Evolutionary conservation across 371 early-diverging fungal species (phyloP).

Genomic region (Saksenaea oblongispora): DNA sequence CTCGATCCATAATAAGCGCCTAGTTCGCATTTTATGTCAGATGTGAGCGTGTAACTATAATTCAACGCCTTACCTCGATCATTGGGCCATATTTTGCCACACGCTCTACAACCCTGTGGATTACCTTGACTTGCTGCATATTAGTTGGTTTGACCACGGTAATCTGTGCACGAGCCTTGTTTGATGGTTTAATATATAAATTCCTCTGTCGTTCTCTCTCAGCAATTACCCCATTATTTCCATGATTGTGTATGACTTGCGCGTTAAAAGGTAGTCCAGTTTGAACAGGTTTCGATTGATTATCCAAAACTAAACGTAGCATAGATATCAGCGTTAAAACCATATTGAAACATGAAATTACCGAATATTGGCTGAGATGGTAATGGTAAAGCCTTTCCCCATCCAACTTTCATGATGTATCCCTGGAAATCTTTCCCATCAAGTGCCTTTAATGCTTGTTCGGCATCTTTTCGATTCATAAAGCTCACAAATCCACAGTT

Average conservation of each 20-base stretch:
- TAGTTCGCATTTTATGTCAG: conserved; percentile 8
- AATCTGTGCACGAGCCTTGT: conserved; percentile 60
- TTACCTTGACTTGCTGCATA: conserved; percentile 55
- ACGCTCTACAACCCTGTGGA: conserved; percentile 89
- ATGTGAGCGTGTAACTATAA: background rate
- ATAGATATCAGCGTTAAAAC: background rate
- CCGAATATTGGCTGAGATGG: conserved; percentile 82
- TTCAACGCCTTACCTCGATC: conserved; percentile 69
- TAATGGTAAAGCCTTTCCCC: conserved; percentile 88
- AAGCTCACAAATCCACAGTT: conserved; percentile 92
- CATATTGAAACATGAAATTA: conserved; percentile 17
- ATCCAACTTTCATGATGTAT: conserved; percentile 71
- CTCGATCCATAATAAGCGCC: conserved; percentile 69
- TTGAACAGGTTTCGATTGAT: conserved; percentile 20
- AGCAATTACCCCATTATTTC: background rate
- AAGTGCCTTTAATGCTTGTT: conserved; percentile 68
- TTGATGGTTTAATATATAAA: background rate
- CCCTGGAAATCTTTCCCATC: conserved; percentile 75
- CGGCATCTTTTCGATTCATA: conserved; percentile 81
- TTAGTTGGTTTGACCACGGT: conserved; percentile 69
- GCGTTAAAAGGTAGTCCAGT: conserved; percentile 80
- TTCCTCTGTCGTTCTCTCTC: background rate
- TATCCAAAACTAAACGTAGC: conserved; percentile 36
- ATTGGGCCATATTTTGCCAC: conserved; percentile 72
- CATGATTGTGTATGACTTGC: conserved; percentile 29